phyloP scores from a whole-genome alignment of 306 rosid genomes.

The Quillaja saponaria region DNA sequence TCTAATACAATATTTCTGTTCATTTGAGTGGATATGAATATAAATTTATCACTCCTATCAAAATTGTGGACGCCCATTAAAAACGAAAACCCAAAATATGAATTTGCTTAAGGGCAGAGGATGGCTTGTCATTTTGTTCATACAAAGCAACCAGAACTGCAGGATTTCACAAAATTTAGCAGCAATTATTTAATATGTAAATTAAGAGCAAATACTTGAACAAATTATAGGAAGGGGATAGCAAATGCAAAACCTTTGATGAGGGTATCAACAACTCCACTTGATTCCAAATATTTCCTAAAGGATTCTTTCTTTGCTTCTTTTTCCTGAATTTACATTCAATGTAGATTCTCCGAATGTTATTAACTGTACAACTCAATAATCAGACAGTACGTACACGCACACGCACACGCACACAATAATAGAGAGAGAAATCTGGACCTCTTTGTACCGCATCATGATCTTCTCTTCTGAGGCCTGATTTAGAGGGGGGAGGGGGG shows the following conservation, averaged over 20 bases:
- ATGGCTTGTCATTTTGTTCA: slow-evolving; percentile 95
- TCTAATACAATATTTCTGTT: neutral
- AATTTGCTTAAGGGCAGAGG: slow-evolving; percentile 88
- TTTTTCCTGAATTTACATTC: slow-evolving; percentile 55
- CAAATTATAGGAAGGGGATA: neutral
- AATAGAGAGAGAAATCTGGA: neutral
- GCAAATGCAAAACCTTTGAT: slow-evolving; percentile 68
- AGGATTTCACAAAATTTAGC: slow-evolving; percentile 8
- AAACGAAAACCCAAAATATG: neutral
- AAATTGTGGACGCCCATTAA: neutral
- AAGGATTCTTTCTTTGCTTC: slow-evolving; percentile 91
- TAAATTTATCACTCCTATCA: too few relatives aligned
- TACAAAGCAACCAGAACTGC: slow-evolving; percentile 87
- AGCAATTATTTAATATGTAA: neutral
- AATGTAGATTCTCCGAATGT: neutral
- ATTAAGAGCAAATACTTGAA: neutral
- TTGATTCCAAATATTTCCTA: slow-evolving; percentile 89
- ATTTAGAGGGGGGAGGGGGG: neutral
- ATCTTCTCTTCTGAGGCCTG: slow-evolving; percentile 28
- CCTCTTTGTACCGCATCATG: slow-evolving; percentile 82
- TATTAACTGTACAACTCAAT: neutral
- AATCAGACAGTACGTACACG: neutral
- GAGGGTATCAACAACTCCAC: slow-evolving; percentile 90
- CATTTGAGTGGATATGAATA: neutral
- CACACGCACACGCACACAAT: neutral